These are phyloP conservation scores for Xylaria digitata DNA, from an alignment of 2,329 filamentous ascomycete genomes.

Conservation along the genomic window DNA sequence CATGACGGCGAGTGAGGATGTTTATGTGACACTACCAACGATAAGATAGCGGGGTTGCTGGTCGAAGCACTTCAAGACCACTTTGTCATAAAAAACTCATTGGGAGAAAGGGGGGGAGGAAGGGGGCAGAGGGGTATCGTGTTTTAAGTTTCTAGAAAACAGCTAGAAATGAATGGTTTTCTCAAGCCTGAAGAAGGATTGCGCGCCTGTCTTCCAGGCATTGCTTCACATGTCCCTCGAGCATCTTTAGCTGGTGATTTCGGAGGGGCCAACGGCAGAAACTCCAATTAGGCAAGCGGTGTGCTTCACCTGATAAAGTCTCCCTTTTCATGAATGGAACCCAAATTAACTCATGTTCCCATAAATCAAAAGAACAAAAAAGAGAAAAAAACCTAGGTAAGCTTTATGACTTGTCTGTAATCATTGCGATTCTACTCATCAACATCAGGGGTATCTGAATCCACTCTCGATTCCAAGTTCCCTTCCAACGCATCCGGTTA, in stretches of 20 bases:
- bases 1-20: conserved; percentile 27
- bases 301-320: background rate
- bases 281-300: conserved; percentile 35
- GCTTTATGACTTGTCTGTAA: conserved; percentile 21
- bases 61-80: background rate
- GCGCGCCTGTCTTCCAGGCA: background rate
- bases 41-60: conserved; percentile 5
- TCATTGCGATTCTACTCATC: conserved; percentile 25
- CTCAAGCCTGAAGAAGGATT: background rate
- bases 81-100: background rate
- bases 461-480: conserved; percentile 22
- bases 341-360: background rate
- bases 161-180: background rate
- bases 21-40: conserved; percentile 2
- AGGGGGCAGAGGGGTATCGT: background rate
- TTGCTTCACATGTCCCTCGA: conserved; percentile 23
- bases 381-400: background rate
- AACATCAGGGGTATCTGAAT: conserved; percentile 34
- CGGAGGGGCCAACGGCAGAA: conserved; percentile 34
- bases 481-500: conserved; percentile 5
- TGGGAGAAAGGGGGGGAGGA: background rate
- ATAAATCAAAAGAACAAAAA: background rate
- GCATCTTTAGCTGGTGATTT: conserved; percentile 15
- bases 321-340: background rate
- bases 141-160: background rate